Base-by-base conservation (phyloP, 257 asterid species). In the Salvia miltiorrhiza region DNA sequence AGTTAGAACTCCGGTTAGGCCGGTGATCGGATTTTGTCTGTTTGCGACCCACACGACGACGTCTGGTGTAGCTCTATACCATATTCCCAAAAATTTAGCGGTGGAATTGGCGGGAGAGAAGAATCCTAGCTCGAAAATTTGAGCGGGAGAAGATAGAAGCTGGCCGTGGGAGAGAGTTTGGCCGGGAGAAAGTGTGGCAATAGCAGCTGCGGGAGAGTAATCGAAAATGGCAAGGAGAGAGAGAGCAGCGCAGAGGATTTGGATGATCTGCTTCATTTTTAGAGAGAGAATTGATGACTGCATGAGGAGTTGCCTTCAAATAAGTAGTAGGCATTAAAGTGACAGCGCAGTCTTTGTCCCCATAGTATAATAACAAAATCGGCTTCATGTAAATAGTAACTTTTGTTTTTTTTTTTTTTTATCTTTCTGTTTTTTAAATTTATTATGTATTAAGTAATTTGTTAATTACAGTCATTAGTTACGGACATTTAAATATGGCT, bases 31-130 rank as follows among this genome's bases (percentile, higher is more conserved):
- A 4, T 59, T 58, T 13, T 58, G 39, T 50, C 74, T 40, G 57
- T 74, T 49, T 26, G 78, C 78, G 14, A 74, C 64, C 78, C 78
- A 74, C 24, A 65, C 50, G 3, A 74, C 39, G 32, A 65, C 43
- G 12, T 58, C 49, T 5, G 78, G 78, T n/a, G 73, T 65, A 37
- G 59, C 62, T 44, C 3, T 45, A 26, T 56, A 45, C 78, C 73
- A 55, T 32, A 65, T 55, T 14, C 72, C 77, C 9, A 73, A 24
- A 50, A 32, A 73, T 57, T 19, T 66, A 33, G 9, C 3, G 3
- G 59, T 11, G 35, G 78, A 63, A 16, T 20, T 30, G 23, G 39
- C 60, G 6, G 53, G 62, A 32, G 62, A 49, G 59, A 50, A 33
- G 61, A 69, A 69, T 28, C 74, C 74, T 1, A 69, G 62, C 64